These are phyloP conservation scores for Boletus rubescentipes DNA, from an alignment of 768 basidiomycete genomes.

Conservation along the genomic window DNA sequence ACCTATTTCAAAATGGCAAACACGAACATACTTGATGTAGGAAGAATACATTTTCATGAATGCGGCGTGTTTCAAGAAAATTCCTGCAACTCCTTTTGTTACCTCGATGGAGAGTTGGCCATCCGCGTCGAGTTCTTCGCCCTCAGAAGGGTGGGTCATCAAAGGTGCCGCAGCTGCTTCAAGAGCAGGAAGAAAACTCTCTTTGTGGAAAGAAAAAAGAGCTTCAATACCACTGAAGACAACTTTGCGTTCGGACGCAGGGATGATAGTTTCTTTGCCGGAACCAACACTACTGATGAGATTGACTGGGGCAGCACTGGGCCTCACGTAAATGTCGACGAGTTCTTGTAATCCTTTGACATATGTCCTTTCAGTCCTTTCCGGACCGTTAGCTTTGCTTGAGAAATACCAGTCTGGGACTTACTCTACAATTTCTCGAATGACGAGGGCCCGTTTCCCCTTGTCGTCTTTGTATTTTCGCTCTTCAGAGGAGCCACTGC, in stretches of 20 bases:
- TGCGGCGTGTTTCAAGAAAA: constrained; percentile 91
- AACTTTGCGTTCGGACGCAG: constrained; percentile 80
- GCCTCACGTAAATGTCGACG: constrained; percentile 92
- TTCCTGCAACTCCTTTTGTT: constrained; percentile 79
- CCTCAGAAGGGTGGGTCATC: constrained; percentile 46
- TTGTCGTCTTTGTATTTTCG: constrained; percentile 93
- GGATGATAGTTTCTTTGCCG: constrained; percentile 81
- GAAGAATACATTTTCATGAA: constrained; percentile 99
- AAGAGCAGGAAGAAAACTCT: constrained; percentile 89
- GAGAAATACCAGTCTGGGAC: constrained; percentile 30
- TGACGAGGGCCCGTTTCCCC: constrained; percentile 74
- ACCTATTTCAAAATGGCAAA: constrained; percentile 1
- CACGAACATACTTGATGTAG: constrained; percentile 83
- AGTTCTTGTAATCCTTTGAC: constrained; percentile 92
- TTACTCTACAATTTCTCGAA: constrained; percentile 90
- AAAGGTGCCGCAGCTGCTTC: constrained; percentile 75
- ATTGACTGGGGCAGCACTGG: constrained; percentile 69
- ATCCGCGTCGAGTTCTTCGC: constrained; percentile 59
- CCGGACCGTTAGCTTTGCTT: constrained; percentile 11
- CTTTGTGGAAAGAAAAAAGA: constrained; percentile 88
- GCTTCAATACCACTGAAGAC: constrained; percentile 92
- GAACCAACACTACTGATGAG: constrained; percentile 69
- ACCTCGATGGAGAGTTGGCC: constrained; percentile 73
- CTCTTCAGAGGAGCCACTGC: constrained; percentile 71
- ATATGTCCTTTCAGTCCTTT: constrained; percentile 91